A percentile compares a stretch with the other conserved stretches of the same genome.
Conservation (phyloP, 129 eudicot genomes). For the Flaveria trinervia region DNA sequence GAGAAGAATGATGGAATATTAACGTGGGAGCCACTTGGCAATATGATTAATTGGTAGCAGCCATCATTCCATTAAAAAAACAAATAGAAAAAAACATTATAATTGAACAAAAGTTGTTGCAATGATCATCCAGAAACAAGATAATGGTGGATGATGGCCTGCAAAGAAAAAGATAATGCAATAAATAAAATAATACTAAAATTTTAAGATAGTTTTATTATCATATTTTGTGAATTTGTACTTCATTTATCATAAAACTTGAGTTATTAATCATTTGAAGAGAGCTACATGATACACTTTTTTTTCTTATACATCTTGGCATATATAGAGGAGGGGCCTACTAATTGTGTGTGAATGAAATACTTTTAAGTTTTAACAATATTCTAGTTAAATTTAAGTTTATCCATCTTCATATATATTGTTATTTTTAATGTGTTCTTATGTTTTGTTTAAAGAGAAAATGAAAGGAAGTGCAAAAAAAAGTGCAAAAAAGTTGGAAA, state of each 20-base stretch:
- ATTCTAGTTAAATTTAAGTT: not conserved
- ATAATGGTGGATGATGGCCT: constrained; percentile 4
- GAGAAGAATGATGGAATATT: constrained; percentile 6
- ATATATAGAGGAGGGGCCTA: no score
- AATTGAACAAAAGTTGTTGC: constrained; percentile 25
- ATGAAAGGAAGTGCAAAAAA: no score
- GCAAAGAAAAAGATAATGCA: not conserved
- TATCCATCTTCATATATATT: not conserved
- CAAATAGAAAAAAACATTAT: constrained; percentile 25
- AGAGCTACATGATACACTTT: no score
- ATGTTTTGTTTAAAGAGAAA: no score
- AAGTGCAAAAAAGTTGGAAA: no score
- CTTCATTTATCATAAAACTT: no score
- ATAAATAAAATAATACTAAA: not conserved
- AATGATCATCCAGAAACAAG: not conserved
- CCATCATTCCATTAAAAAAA: constrained; percentile 11
- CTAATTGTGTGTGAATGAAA: no score
- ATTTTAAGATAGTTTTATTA: not conserved
- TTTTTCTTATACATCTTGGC: no score
- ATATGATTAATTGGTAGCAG: constrained; percentile 21
- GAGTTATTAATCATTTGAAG: no score
- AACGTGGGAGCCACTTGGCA: constrained; percentile 21
- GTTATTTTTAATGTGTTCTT: not conserved
- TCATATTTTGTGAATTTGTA: no score
- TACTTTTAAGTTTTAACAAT: no score